A percentile compares a stretch with the other conserved stretches of the same genome.
These are phyloP conservation scores for Clavispora asparagi DNA, from an alignment of 805 yeast species.

Conservation along the genomic window DNA sequence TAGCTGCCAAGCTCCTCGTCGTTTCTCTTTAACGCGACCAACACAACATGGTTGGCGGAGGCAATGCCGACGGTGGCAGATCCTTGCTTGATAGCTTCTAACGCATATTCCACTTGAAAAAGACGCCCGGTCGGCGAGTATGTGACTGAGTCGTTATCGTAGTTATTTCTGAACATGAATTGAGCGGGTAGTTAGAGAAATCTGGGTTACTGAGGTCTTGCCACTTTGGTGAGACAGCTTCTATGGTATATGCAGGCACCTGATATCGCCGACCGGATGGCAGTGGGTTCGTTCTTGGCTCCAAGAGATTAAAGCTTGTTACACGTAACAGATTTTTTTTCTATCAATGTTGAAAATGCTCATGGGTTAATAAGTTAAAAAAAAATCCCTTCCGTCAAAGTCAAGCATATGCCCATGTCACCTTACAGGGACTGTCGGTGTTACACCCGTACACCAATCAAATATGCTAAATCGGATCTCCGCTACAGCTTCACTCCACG, in stretches of 20 bases:
- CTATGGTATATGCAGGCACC: background rate
- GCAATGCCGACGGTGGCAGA: slow-evolving; percentile 94
- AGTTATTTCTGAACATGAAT: slow-evolving; percentile 85
- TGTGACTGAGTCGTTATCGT: slow-evolving; percentile 97
- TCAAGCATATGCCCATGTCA: no score
- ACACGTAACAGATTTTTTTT: no score
- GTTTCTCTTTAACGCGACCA: slow-evolving; percentile 90
- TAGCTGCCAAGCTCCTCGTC: slow-evolving; percentile 97
- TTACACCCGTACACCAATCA: no score
- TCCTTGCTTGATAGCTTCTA: slow-evolving; percentile 96
- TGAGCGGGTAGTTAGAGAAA: background rate
- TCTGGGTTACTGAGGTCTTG: background rate
- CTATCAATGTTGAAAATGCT: no score
- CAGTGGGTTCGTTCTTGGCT: no score
- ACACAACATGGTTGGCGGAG: slow-evolving; percentile 80
- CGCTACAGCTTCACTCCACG: background rate
- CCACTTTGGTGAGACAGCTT: slow-evolving; percentile 1
- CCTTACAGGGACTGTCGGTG: no score
- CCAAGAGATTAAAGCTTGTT: no score
- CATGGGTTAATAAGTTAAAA: no score
- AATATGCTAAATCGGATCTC: no score
- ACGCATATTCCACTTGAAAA: slow-evolving; percentile 76
- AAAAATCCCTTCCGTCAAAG: no score
- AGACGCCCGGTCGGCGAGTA: slow-evolving; percentile 93
- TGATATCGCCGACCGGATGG: no score